A percentile compares a stretch with the other conserved stretches of the same genome.
Conservation (phyloP, 768 basidiomycete species). For the Mrakia frigida region DNA sequence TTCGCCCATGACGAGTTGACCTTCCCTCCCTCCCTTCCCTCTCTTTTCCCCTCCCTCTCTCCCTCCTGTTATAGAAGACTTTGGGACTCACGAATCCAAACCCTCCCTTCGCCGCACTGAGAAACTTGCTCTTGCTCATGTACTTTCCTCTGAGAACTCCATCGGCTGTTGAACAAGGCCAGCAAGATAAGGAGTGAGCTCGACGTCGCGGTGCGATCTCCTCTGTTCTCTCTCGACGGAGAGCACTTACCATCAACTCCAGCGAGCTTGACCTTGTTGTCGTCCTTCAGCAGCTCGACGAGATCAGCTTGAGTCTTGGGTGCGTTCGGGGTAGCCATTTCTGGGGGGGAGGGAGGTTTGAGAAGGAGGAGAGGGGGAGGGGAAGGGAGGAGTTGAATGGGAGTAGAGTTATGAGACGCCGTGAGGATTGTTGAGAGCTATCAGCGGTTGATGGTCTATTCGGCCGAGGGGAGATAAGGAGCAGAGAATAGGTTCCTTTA, state of each 20-base stretch:
- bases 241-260: conserved; percentile 53
- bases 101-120: conserved; percentile 66
- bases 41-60: not conserved
- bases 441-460: too few species aligned
- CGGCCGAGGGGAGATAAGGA: too few species aligned
- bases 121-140: conserved; percentile 85
- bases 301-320: conserved; percentile 60
- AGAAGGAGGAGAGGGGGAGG: not conserved
- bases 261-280: conserved; percentile 87
- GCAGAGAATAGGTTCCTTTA: too few species aligned
- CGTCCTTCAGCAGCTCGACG: conserved; percentile 52
- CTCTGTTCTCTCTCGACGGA: not conserved
- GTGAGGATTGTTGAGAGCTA: too few species aligned
- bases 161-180: conserved; percentile 58
- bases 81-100: conserved; percentile 77
- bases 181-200: not conserved
- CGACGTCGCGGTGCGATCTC: not conserved
- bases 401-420: not conserved
- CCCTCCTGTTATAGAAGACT: conserved; percentile 35
- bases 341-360: too few species aligned
- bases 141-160: conserved; percentile 92
- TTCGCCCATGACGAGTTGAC: not conserved
- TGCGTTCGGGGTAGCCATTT: conserved; percentile 44
- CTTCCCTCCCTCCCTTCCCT: not conserved
- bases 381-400: conserved; percentile 14